Percentiles rank a stretch among this genome's conserved stretches.
phyloP scores from a whole-genome alignment of 306 rosid species.

The Crotalaria pallida region DNA sequence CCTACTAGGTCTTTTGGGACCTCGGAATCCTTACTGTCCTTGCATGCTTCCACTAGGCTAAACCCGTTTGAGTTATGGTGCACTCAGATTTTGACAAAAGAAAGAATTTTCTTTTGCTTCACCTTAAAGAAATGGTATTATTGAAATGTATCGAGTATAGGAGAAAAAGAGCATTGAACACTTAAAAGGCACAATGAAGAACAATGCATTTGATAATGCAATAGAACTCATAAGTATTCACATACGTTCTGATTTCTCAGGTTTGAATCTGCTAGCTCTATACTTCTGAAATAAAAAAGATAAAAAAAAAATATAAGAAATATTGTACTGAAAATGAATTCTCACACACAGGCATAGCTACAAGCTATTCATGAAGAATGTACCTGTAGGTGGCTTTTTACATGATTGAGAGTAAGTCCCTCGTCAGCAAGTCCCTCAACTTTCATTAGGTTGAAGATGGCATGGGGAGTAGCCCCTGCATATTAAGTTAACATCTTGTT shows the following conservation, averaged over 20 bases:
- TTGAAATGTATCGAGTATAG: no score
- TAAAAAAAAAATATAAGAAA: not conserved
- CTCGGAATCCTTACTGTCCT: no score
- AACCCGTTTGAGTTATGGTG: no score
- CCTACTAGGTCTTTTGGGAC: no score
- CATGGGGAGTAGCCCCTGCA: constrained; percentile 81
- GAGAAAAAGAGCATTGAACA: not conserved
- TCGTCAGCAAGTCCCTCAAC: constrained; percentile 65
- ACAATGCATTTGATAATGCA: no score
- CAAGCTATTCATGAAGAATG: constrained; percentile 1
- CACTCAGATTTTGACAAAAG: no score
- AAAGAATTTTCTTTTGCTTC: no score
- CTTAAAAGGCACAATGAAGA: no score
- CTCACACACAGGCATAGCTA: not conserved
- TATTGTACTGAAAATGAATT: not conserved
- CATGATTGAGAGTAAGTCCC: constrained; percentile 72
- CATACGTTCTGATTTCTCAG: constrained; percentile 64
- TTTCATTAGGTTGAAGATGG: constrained; percentile 60
- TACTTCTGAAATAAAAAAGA: constrained; percentile 34
- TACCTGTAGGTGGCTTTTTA: constrained; percentile 88
- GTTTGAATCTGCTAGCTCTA: constrained; percentile 69
- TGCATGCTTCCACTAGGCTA: no score
- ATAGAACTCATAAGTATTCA: no score
- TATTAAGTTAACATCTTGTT: no score
- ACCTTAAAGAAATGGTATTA: no score